Evolutionary conservation across 495 filamentous ascomycete species (phyloP), one percentile per base, ranked within the genome.

Genomic region (Apiosordaria backusii): DNA sequence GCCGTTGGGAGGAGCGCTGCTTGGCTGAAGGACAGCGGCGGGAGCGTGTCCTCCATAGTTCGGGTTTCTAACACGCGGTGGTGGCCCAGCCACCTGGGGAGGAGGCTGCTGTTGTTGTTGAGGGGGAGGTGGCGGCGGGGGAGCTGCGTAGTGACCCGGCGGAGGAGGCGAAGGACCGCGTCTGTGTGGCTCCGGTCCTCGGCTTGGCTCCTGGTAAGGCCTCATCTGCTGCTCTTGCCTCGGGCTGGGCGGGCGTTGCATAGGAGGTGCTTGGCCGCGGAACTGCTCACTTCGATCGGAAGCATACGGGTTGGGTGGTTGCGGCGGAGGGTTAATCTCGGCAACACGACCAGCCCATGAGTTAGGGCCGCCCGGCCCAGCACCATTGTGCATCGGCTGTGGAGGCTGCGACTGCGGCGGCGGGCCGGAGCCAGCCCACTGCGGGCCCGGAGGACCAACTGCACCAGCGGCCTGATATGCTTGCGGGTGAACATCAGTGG

Each of bases 281-380:
- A 87, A 80, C 27, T 79, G 79, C 68, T 96, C 92, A 1, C 59
- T 27, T n/a, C 81, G 86, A 60, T 88, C 89, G 3, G 70, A 57
- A 25, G 97, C 94, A 73, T 90, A 91, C 15, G 88, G 91, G 65
- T 92, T 92, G 23, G 87, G 86, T 16, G 88, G 88, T 67, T 88
- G 88, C 57, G 85, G 86, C 50, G 85, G 90, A 26, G 84, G 87
- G 80, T 77, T 94, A 83, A 92, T 86, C 53, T 93, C 91, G 68
- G 86, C 92, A 69, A 91, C 85, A 65, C 89, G 87, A 27, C 89
- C 87, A 68, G 86, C 88, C 92, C 92, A 95, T 65, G 87, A 84
- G 66, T 86, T 88, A 19, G 80, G 88, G 16, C 89, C 59, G 7
- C 59, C 90, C 23, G 88, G 87, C 29, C 84, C 83, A 16, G 85